Percentiles rank a stretch among this genome's conserved stretches.
Conservation (phyloP, 1,284 basidiomycete genomes). For the Rhodotorula sp. region DNA sequence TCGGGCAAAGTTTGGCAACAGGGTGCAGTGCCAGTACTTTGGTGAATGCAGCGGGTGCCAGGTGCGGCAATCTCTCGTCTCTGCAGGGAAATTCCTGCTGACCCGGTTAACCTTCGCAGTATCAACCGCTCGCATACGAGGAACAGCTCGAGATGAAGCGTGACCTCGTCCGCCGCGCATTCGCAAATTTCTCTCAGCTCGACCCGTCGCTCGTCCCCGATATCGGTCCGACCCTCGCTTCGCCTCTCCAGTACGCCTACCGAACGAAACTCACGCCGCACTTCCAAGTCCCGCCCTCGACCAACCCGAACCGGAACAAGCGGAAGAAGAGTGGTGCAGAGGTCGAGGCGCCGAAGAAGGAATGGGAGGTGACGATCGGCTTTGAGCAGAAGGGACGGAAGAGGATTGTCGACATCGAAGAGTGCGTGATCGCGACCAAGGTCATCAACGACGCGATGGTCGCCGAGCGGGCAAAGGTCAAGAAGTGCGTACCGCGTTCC, state of each 20-base stretch:
- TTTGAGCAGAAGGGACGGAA: constrained; percentile 80
- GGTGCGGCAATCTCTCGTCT: constrained; percentile 33
- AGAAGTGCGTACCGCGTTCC: constrained; percentile 57
- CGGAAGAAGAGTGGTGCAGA: background rate
- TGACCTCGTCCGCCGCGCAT: constrained; percentile 82
- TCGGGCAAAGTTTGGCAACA: constrained; percentile 40
- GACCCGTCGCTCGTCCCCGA: constrained; percentile 61
- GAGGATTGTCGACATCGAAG: constrained; percentile 89
- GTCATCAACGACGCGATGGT: constrained; percentile 68
- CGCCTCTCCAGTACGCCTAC: constrained; percentile 85
- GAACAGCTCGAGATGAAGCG: constrained; percentile 82
- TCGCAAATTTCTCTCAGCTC: constrained; percentile 73
- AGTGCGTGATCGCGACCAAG: constrained; percentile 81
- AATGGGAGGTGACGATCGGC: constrained; percentile 67
- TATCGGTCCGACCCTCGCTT: constrained; percentile 74
- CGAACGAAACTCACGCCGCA: constrained; percentile 97
- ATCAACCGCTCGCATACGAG: constrained; percentile 81
- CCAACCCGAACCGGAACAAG: constrained; percentile 44
- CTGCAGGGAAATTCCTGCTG: background rate
- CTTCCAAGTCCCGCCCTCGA: constrained; percentile 74
- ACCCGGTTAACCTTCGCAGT: constrained; percentile 17
- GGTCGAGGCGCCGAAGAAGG: constrained; percentile 30
- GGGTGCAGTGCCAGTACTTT: constrained; percentile 80
- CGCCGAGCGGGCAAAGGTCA: constrained; percentile 65
- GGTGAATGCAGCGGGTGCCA: constrained; percentile 60